These are phyloP conservation scores for Marasmius tenuissimus DNA, from an alignment of 1,284 basidiomycete species.

Conservation along the genomic window DNA sequence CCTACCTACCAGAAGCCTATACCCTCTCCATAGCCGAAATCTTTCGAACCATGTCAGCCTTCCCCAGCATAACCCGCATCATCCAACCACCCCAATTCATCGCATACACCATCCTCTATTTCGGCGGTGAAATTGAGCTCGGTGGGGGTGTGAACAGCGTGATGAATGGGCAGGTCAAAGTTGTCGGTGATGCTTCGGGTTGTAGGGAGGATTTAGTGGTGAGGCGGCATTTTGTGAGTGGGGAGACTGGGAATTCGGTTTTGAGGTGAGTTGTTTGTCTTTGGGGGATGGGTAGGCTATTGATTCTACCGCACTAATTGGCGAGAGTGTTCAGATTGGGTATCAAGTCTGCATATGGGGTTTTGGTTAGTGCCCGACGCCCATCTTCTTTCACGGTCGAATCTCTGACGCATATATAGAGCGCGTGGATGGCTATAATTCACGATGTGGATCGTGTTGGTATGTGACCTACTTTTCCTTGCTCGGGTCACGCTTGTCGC, in stretches of 20 bases:
- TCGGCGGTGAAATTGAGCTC: constrained; percentile 44
- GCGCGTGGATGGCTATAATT: constrained; percentile 67
- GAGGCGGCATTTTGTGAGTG: constrained; percentile 65
- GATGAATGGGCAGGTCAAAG: constrained; percentile 53
- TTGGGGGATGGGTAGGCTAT: neutral
- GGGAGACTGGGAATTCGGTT: constrained; percentile 54
- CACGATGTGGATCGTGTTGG: constrained; percentile 62
- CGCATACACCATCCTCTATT: constrained; percentile 50
- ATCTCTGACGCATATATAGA: constrained; percentile 21
- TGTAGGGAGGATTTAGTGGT: constrained; percentile 28
- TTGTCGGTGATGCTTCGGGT: constrained; percentile 47
- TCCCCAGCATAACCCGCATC: constrained; percentile 40
- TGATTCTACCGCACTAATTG: constrained; percentile 36
- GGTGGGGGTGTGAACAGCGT: constrained; percentile 37
- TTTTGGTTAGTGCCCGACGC: constrained; percentile 33
- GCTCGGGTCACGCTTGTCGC: neutral
- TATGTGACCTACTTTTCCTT: constrained; percentile 23
- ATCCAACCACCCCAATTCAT: constrained; percentile 48
- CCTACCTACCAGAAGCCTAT: constrained; percentile 35
- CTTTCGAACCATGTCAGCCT: constrained; percentile 47
- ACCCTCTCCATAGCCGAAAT: constrained; percentile 50
- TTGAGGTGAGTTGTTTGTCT: constrained; percentile 51
- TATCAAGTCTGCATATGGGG: constrained; percentile 56
- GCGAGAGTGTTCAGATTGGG: constrained; percentile 65
- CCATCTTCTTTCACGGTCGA: neutral